Percentiles rank a stretch among this genome's conserved stretches.
Conservation (phyloP, 1,284 basidiomycete genomes). For the Rhodotorula sp. region DNA sequence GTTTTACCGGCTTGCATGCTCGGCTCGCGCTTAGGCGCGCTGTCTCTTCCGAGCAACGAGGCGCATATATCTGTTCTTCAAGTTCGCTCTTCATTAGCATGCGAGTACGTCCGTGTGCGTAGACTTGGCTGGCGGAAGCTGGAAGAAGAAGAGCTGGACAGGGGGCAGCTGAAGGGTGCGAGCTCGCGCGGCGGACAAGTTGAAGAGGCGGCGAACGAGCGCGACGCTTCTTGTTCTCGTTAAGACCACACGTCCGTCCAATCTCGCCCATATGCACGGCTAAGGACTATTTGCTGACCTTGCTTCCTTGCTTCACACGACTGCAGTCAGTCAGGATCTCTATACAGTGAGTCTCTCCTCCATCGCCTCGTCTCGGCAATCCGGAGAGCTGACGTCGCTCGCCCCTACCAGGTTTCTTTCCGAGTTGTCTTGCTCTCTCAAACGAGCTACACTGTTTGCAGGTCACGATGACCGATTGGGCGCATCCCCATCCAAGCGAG, state of each 20-base stretch:
- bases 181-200: not conserved
- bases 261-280: not conserved
- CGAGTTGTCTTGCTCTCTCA: slow-evolving; percentile 26
- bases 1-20: too few species aligned
- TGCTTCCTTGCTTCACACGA: not conserved
- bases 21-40: too few species aligned
- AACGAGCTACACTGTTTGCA: slow-evolving; percentile 28
- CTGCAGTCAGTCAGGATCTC: slow-evolving; percentile 27
- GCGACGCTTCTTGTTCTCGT: slow-evolving; percentile 3
- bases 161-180: too few species aligned
- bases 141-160: too few species aligned
- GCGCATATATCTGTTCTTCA: too few species aligned
- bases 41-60: too few species aligned
- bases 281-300: too few species aligned
- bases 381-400: not conserved
- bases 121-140: too few species aligned
- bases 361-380: not conserved
- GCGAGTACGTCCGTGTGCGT: too few species aligned
- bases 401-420: slow-evolving; percentile 10
- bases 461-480: slow-evolving; percentile 20
- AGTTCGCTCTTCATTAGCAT: too few species aligned
- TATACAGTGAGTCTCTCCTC: slow-evolving; percentile 17
- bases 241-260: slow-evolving; percentile 26
- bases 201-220: not conserved
- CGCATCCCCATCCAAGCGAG: slow-evolving; percentile 27